Percentiles rank a stretch among this genome's conserved stretches.
Conservation (phyloP, 371 early-diverging fungal species). For the Batrachochytrium dendrobatidis region DNA sequence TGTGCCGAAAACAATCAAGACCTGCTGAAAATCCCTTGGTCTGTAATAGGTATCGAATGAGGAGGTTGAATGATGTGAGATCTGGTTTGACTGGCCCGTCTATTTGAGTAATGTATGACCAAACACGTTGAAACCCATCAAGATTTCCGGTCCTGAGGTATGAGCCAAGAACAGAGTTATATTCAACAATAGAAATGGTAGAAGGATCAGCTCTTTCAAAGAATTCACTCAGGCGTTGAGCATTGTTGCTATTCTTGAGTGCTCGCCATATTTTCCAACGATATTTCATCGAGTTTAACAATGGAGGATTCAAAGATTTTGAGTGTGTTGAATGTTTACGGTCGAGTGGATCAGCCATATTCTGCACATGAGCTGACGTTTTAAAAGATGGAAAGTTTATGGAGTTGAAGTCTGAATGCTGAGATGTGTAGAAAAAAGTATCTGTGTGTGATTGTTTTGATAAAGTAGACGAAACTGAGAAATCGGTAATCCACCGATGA, state of each 20-base stretch:
- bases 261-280: neutral
- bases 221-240: neutral
- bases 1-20: neutral
- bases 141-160: neutral
- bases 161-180: neutral
- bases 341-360: too few species aligned
- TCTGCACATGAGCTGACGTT: too few species aligned
- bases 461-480: too few species aligned
- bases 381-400: too few species aligned
- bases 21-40: neutral
- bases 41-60: neutral
- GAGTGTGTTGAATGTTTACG: too few species aligned
- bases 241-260: neutral
- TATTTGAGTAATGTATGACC: neutral
- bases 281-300: too few species aligned
- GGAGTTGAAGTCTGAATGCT: too few species aligned
- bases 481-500: too few species aligned
- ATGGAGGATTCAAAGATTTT: too few species aligned
- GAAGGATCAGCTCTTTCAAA: neutral
- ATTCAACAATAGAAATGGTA: neutral
- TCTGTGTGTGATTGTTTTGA: too few species aligned
- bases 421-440: too few species aligned
- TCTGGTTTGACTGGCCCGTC: neutral
- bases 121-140: neutral
- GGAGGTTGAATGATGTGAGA: neutral